A percentile compares a stretch with the other conserved stretches of the same genome.
These are phyloP conservation scores for Aleurites moluccanus DNA, from an alignment of 441 rosid genomes.

Conservation along the genomic window DNA sequence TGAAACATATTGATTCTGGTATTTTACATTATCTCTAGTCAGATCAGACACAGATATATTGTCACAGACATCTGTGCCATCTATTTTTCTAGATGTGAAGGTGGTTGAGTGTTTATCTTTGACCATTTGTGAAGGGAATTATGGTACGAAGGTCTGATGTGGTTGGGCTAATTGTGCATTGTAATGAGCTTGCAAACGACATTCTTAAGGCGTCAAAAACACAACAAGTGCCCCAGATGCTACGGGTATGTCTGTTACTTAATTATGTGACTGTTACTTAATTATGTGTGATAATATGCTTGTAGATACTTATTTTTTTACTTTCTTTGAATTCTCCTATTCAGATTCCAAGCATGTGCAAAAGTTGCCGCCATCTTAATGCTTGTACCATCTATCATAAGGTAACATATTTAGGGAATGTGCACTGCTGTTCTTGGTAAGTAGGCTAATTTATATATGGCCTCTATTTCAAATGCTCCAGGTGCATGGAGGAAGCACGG, in stretches of 20 bases:
- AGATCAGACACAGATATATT: constrained; percentile 83
- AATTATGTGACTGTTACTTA: constrained; percentile 24
- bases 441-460: constrained; percentile 9
- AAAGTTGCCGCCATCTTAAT: constrained; percentile 88
- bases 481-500: constrained; percentile 87
- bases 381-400: constrained; percentile 90
- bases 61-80: constrained; percentile 24
- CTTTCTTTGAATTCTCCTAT: constrained; percentile 18
- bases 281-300: constrained; percentile 16
- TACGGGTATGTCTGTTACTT: constrained; percentile 53
- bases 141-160: constrained; percentile 79
- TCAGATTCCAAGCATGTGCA: constrained; percentile 86
- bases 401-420: constrained; percentile 44
- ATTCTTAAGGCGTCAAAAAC: constrained; percentile 73
- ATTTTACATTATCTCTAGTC: constrained; percentile 88
- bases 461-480: constrained; percentile 36
- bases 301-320: constrained; percentile 18
- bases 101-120: constrained; percentile 27
- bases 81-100: constrained; percentile 27
- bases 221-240: constrained; percentile 86
- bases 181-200: constrained; percentile 92
- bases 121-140: constrained; percentile 61
- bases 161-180: constrained; percentile 92
- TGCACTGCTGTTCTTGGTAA: neutral
- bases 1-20: constrained; percentile 76